Base-by-base conservation (phyloP, 208 protist species). In the Kentomonas sorsogonicus region DNA sequence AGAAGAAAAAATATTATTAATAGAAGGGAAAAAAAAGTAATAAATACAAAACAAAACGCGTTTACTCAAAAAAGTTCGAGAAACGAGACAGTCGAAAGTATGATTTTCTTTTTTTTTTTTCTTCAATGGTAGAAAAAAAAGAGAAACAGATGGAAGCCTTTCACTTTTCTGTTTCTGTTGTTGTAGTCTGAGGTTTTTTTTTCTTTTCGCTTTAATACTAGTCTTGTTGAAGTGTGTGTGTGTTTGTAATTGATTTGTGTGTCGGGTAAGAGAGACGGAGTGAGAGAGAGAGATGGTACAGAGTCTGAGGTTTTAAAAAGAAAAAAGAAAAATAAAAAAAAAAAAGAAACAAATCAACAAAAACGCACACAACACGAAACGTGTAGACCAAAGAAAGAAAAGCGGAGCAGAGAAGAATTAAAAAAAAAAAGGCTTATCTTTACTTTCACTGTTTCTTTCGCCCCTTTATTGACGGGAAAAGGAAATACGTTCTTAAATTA, bases 51-150 rank as follows among this genome's bases (percentile, higher is more conserved):
- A 33, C n/a, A n/a, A n/a, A n/a, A n/a, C n/a, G n/a, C n/a, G n/a
- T n/a, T n/a, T n/a, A n/a, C n/a, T n/a, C n/a, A n/a, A n/a, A 43
- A 43, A 31, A 43, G 38, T 22, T 13, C 26, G 5, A 41, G 26
- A 56, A n/a, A 3, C 18, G 40, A n/a, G 18, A 45, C 15, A 15
- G 16, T 31, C 16, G 40, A 34, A 47, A 60, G 13, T 11, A 29
- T 30, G 26, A 44, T 36, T n/a, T n/a, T n/a, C n/a, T n/a, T 11
- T 53, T 5, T 36, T n/a, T n/a, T 52, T 61, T 61, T 52, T 61
- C 22, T 33, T 51, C 16, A 59, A 43, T 40, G n/a, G 22, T 22
- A 26, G 11, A 26, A 53, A 30, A 34, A 39, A 39, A 39, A 39
- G 34, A 39, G 6, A 39, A 6, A 39, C 9, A 39, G 13, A 39